Base-by-base conservation (phyloP, 2,329 filamentous ascomycete genomes). In the Onygena corvina region DNA sequence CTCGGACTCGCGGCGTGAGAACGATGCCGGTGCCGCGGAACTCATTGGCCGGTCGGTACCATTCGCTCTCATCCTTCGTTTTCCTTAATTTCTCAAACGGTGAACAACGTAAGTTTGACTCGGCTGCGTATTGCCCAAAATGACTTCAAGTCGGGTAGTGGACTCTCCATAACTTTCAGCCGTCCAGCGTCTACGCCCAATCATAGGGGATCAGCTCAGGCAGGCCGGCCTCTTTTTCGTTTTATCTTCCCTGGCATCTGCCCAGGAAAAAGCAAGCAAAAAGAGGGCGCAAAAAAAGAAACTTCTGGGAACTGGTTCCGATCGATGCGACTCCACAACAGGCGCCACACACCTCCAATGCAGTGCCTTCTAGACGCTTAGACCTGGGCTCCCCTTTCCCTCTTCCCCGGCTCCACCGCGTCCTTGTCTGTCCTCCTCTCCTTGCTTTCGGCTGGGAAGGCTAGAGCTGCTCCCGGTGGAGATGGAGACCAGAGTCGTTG, bases 321-420 rank as follows among this genome's bases (percentile, higher is more conserved):
- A 46, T 46, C 42, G 42, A 46, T 46, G 42, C 25, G 42, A 47
- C 29, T 35, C 46, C 33, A 34, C 46, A 49, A n/a, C n/a, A 53
- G 48, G 51, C 51, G n/a, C n/a, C n/a, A n/a, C 51, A 53, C 51
- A 53, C 35, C 45, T 47, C 31, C 38, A 38, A 40, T 50, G 36
- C 42, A 46, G 21, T 42, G 36, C 46, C 47, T 49, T 49, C 36
- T 35, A 49, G 47, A 35, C 35, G 34, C 29, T 47, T 50, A 46
- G 27, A 31, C 49, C 47, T 38, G 35, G 48, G 42, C 45, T 45
- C 46, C 29, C 49, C 31, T 48, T 47, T 50, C 46, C 48, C 38
- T 53, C 46, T 53, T 50, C 51, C 51, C 51, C 51, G 51, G 48
- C 51, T 53, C 51, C 51, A 53, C 51, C 48, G 27, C 25, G 30